Evolutionary conservation across 208 protist species (phyloP).

Genomic region (Vickermania ingenoplastis): DNA sequence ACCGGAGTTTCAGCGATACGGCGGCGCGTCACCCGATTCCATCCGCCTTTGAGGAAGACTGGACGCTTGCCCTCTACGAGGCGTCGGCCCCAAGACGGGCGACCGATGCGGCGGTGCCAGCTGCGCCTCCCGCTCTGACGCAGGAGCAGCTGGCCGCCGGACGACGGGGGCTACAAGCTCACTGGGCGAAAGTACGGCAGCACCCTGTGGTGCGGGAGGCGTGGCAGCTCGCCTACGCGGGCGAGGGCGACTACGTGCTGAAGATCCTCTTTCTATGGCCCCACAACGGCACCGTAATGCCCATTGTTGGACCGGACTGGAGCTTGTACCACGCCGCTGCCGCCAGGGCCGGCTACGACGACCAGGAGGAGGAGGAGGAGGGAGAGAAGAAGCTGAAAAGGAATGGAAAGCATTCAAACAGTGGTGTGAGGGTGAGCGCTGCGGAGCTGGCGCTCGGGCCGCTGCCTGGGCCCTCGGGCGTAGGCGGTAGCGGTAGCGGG

Average conservation of each 20-base stretch:
- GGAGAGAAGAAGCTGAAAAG: no score
- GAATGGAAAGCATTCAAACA: no score
- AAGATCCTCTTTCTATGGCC: conserved; percentile 64
- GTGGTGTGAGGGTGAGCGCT: no score
- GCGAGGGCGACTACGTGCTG: conserved; percentile 46
- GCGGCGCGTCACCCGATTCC: neutral
- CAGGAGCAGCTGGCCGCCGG: neutral
- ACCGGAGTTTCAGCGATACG: neutral
- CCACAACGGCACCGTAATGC: conserved; percentile 65
- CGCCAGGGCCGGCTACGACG: conserved; percentile 7
- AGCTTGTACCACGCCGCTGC: conserved; percentile 26
- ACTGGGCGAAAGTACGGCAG: neutral
- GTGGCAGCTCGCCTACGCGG: conserved; percentile 16
- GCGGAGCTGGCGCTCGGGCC: no score
- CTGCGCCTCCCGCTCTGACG: neutral
- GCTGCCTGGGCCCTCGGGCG: no score
- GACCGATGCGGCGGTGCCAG: neutral
- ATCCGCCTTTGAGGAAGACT: neutral
- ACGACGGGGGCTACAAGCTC: neutral
- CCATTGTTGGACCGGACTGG: conserved; percentile 1
- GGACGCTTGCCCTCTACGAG: neutral
- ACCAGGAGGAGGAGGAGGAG: conserved; percentile 63
- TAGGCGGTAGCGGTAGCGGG: no score
- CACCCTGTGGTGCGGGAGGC: conserved; percentile 2
- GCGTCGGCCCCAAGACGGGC: neutral